Conservation (phyloP, 768 basidiomycete species). For the Jaapia argillacea region DNA sequence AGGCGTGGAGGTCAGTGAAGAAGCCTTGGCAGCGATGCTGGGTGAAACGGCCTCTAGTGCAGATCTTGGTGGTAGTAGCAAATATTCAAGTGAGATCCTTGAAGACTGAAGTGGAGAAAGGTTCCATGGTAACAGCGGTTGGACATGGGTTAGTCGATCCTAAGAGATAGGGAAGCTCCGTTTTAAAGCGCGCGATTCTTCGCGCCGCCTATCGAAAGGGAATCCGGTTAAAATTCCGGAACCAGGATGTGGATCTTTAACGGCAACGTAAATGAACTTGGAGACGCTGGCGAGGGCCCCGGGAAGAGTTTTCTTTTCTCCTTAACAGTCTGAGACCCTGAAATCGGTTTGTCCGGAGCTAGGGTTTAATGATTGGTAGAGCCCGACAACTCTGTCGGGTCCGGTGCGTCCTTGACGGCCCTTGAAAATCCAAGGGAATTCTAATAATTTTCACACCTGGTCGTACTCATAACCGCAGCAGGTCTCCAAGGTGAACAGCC, state of each 20-base stretch:
- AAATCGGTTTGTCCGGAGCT: constrained; percentile 69
- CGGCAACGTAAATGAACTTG: constrained; percentile 61
- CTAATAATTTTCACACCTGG: constrained; percentile 59
- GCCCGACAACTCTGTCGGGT: constrained; percentile 62
- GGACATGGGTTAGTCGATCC: too few relatives aligned
- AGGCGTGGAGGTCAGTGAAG: too few relatives aligned
- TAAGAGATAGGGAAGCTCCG: constrained; percentile 70
- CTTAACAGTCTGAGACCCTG: constrained; percentile 65
- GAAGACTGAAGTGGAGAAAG: too few relatives aligned
- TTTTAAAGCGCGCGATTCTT: constrained; percentile 59
- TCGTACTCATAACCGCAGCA: constrained; percentile 74
- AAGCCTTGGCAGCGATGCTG: too few relatives aligned
- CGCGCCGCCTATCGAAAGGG: constrained; percentile 64
- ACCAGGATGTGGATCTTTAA: constrained; percentile 57
- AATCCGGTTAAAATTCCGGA: constrained; percentile 73
- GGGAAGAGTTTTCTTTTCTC: constrained; percentile 77
- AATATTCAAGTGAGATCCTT: too few relatives aligned
- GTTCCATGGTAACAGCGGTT: too few relatives aligned
- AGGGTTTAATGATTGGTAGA: constrained; percentile 66
- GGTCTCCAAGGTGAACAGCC: constrained; percentile 77
- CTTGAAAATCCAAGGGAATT: constrained; percentile 79
- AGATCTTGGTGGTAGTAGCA: too few relatives aligned
- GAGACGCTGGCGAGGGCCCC: constrained; percentile 54
- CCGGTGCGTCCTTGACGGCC: constrained; percentile 66
- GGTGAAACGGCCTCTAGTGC: too few relatives aligned